These are phyloP conservation scores for Rhodotorula babjevae DNA, from an alignment of 768 basidiomycete genomes.

Conservation along the genomic window DNA sequence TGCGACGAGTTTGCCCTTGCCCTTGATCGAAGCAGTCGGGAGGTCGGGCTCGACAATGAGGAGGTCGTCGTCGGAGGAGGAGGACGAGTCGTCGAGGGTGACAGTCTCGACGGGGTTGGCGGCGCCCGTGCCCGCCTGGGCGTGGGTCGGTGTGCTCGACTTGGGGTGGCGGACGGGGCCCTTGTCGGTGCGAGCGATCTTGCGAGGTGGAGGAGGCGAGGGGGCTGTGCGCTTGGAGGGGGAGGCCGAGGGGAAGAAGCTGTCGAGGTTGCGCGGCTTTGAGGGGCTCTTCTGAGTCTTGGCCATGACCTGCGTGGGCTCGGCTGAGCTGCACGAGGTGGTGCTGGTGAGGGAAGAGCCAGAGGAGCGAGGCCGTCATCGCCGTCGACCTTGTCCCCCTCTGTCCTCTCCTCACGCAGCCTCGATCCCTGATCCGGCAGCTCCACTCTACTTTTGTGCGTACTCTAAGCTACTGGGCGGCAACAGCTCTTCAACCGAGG, in stretches of 20 bases:
- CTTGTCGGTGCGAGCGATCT: not conserved
- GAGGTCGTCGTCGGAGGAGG: constrained; percentile 4
- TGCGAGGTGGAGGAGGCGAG: not conserved
- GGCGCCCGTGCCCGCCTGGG: too few species aligned
- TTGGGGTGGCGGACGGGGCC: too few species aligned
- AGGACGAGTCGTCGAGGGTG: not conserved
- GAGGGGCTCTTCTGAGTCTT: not conserved
- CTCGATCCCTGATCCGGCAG: too few species aligned
- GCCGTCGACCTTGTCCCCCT: too few species aligned
- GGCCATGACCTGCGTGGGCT: not conserved
- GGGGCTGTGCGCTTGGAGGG: constrained; percentile 2
- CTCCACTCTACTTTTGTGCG: too few species aligned
- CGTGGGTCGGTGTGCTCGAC: too few species aligned
- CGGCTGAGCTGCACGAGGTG: not conserved
- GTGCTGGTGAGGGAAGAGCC: not conserved
- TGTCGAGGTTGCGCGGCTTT: not conserved
- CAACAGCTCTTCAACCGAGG: too few species aligned
- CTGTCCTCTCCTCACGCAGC: too few species aligned
- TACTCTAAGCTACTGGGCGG: too few species aligned
- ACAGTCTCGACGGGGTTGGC: not conserved
- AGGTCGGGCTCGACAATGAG: constrained; percentile 2
- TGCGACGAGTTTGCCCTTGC: not conserved
- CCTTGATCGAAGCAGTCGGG: not conserved
- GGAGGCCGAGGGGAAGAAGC: not conserved
- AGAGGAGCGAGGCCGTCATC: not conserved